phyloP scores from a whole-genome alignment of 2,329 filamentous ascomycete genomes.

The Ilyonectria sp. region DNA sequence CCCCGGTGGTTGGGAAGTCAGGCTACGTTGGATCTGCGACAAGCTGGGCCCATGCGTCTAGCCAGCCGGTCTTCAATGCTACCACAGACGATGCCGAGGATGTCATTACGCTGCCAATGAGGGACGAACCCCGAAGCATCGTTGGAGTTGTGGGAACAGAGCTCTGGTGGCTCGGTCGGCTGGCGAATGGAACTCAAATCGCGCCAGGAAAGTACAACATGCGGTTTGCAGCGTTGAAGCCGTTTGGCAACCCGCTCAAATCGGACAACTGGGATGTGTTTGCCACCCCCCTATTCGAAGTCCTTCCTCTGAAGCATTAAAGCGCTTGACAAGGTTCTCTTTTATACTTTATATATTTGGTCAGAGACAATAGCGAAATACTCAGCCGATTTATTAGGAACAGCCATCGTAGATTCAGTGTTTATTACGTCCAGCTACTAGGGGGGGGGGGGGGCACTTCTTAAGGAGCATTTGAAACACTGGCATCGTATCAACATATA shows the following conservation, averaged over 20 bases:
- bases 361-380: background rate
- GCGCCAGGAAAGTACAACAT: slow-evolving; percentile 30
- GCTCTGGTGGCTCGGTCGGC: slow-evolving; percentile 35
- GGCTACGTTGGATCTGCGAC: slow-evolving; percentile 27
- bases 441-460: too few relatives aligned
- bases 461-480: too few relatives aligned
- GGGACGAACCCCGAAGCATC: slow-evolving; percentile 12
- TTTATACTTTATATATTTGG: background rate
- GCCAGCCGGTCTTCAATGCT: background rate
- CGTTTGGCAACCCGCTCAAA: slow-evolving; percentile 24
- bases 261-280: slow-evolving; percentile 17
- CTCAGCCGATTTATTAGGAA: too few relatives aligned
- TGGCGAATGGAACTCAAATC: slow-evolving; percentile 29
- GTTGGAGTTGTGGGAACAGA: slow-evolving; percentile 17
- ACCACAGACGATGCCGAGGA: background rate
- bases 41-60: slow-evolving; percentile 2
- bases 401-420: too few relatives aligned
- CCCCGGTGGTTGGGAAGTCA: slow-evolving; percentile 13
- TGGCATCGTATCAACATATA: too few relatives aligned
- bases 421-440: background rate
- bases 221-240: slow-evolving; percentile 29
- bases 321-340: background rate
- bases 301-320: background rate
- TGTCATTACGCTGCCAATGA: slow-evolving; percentile 14
- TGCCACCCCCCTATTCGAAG: background rate